Conservation (phyloP, 768 basidiomycete species). For the Amyloporia xantha region DNA sequence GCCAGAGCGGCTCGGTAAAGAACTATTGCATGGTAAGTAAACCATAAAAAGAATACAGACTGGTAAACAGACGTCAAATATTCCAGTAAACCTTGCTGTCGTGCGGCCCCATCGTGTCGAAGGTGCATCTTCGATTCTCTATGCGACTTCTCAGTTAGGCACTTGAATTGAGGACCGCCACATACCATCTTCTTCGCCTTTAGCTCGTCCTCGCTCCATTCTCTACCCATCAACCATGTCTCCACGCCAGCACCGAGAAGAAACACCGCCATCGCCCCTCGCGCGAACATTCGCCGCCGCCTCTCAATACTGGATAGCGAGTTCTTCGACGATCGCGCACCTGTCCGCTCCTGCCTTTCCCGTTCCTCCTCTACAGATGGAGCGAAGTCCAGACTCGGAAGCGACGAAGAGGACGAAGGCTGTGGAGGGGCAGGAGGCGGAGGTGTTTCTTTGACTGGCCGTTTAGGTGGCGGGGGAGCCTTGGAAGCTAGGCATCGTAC, state of each 20-base stretch:
- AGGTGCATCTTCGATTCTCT: conserved; percentile 57
- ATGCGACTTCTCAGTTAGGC: neutral
- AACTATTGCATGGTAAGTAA: conserved; percentile 42
- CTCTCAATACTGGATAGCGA: conserved; percentile 75
- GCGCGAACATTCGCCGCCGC: conserved; percentile 49
- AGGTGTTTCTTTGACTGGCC: conserved; percentile 2
- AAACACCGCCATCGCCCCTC: conserved; percentile 48
- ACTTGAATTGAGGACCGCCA: conserved; percentile 2
- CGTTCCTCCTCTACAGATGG: conserved; percentile 31
- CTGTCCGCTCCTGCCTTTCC: conserved; percentile 48
- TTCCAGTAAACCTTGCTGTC: conserved; percentile 49
- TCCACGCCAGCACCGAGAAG: conserved; percentile 50
- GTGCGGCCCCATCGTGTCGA: conserved; percentile 61
- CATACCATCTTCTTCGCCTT: conserved; percentile 56
- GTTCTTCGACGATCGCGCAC: conserved; percentile 73
- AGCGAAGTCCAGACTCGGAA: conserved; percentile 16
- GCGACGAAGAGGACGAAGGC: conserved; percentile 6
- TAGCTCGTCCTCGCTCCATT: conserved; percentile 73
- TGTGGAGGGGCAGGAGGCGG: conserved; percentile 9
- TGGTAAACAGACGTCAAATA: conserved; percentile 56
- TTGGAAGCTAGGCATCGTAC: conserved; percentile 15
- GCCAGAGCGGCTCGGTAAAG: conserved; percentile 92
- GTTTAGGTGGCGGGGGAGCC: conserved; percentile 10
- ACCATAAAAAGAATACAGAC: conserved; percentile 1
- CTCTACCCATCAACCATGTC: conserved; percentile 63